Percentiles rank a stretch among this genome's conserved stretches.
These are phyloP conservation scores for Dianthus caryophyllus DNA, from an alignment of 148 eudicot genomes.

Conservation along the genomic window DNA sequence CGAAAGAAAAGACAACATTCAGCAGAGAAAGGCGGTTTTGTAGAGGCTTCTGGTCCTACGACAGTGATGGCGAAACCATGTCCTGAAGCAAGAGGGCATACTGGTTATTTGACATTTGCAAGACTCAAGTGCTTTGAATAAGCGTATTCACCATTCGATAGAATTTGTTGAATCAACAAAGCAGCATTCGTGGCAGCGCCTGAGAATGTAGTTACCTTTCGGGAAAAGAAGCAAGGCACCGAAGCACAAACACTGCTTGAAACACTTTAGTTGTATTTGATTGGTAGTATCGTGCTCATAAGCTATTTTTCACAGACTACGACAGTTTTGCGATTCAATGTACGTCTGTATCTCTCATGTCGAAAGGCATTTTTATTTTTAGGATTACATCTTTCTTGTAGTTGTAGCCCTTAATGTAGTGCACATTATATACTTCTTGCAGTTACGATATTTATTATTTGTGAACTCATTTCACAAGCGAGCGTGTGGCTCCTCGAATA, in stretches of 20 bases:
- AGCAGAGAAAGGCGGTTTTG: slow-evolving; percentile 34
- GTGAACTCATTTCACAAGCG: no score
- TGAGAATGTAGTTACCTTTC: no score
- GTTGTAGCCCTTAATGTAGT: background rate
- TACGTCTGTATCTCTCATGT: background rate
- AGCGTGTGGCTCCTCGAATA: no score
- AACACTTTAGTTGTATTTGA: background rate
- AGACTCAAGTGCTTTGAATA: slow-evolving; percentile 47
- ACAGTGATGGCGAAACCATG: slow-evolving; percentile 62
- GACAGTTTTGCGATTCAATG: background rate
- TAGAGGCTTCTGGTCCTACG: slow-evolving; percentile 37
- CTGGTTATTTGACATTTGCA: slow-evolving; percentile 92
- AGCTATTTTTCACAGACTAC: background rate
- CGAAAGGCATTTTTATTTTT: background rate
- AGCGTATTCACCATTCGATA: background rate
- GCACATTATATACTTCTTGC: background rate
- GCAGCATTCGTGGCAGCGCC: no score
- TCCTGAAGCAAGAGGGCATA: slow-evolving; percentile 77
- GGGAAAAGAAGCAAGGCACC: no score
- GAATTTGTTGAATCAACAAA: background rate
- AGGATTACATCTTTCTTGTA: background rate
- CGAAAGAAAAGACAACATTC: slow-evolving; percentile 65
- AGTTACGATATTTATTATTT: background rate
- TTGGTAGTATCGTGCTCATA: background rate
- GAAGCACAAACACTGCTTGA: background rate